Evolutionary conservation across 169 alveolate species (phyloP), one percentile per base, ranked within the genome.

Genomic region (Theileria equi): DNA sequence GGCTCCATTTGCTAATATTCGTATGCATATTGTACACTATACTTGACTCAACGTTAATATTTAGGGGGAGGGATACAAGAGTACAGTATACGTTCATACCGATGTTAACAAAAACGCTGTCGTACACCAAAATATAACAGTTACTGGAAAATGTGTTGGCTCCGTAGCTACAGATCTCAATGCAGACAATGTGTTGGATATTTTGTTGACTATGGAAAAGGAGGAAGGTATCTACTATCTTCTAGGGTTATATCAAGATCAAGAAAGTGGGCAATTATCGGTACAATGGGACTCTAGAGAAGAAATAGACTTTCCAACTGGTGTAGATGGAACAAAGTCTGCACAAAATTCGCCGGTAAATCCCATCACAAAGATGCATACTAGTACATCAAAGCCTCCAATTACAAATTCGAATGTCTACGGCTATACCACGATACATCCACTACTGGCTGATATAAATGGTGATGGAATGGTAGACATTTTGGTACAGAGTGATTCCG

Each of bases 391-490:
- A 36, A 36, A 43, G 17, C 13, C 45, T 10, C 13, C 45, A 11
- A 13, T 11, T 13, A 10, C 45, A 69, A 34, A 28, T 69, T 32
- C 43, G 23, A 49, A 54, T 0, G 57, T 63, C 10, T 45, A 77
- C 48, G 80, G 78, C 34, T 83, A 54, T 43, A 68, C 90, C 5
- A 66, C 80, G 21, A 82, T 90, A 36, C 86, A 90, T 40, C 93
- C 93, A 17, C 47, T 90, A 17, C 88, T 81, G 8, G 80, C 88
- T 48, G 94, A 90, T 62, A 83, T 90, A 17, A 88, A 90, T 68
- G 88, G 91, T 11, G 94, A 90, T 80, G 94, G 94, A 1, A 25
- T 48, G 58, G 80, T 81, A 4, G 94, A 90, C 78, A 36, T 86
- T 21, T 54, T 86, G 52, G 80, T 70, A 25, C 92, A 86, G 53